Evolutionary conservation across 805 yeast species (phyloP), one percentile per base, ranked within the genome.

Genomic region (Candida vaughaniae): DNA sequence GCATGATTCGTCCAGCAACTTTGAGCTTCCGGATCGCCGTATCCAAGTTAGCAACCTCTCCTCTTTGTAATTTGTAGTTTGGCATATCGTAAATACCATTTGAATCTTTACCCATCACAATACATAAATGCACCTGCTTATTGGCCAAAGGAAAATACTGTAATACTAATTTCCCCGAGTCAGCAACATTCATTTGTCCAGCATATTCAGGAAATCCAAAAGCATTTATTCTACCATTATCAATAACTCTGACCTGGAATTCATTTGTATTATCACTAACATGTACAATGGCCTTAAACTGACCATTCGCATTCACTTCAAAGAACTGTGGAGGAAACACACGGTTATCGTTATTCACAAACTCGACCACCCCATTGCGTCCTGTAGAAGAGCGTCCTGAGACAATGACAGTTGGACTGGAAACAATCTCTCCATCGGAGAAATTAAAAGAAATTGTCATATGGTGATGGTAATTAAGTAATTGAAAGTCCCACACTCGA

Each of bases 1-100:
- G 91, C 95, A 87, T 86, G 59, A 90, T 59, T 48, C 95, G 71
- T 4, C 85, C 95, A 3, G 86, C 96, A 42, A 88, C 77, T 49
- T 93, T 77, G 46, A 91, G 56, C 55, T 87, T 87, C 46, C 66
- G 69, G 14, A 85, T 64, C 1, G 96, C 96, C 4, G 80, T 56
- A n/a, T 80, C 80, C 16, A 90, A 48, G 10, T 70, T 77, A 43
- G 85, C 80, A 2, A 81, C 82, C 46, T 85, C 93, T 0, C 71
- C 72, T 22, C 68, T 57, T 16, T 55, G 47, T 5, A 51, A 44
- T 35, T 68, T 72, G 46, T 73, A 69, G 2, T 55, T 41, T 1
- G 95, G 89, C 46, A 86, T 75, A 50, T 90, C 97, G 53, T 77
- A 90, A 2, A 57, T 44, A 15, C 78, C 75, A 3, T 79, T 76